Conservation (phyloP, 495 filamentous ascomycete species). For the Neurospora sp. region DNA sequence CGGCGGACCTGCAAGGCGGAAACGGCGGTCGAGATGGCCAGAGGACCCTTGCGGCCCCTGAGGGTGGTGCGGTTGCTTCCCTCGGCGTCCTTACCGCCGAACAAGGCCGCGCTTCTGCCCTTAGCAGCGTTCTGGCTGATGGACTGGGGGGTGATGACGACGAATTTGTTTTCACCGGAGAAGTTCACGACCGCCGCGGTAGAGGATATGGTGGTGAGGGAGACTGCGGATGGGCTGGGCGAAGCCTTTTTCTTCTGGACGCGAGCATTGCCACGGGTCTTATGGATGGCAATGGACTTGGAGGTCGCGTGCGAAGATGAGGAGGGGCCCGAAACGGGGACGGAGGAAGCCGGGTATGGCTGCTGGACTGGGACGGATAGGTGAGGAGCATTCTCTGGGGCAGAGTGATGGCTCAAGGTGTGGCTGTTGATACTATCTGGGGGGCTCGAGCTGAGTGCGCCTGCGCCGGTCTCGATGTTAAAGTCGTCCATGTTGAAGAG, state of each 20-base stretch:
- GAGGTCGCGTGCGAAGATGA: not conserved
- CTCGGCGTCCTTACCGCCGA: not conserved
- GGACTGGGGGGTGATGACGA: slow-evolving; percentile 36
- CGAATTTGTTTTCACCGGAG: slow-evolving; percentile 24
- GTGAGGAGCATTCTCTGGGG: not conserved
- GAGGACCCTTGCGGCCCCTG: slow-evolving; percentile 36
- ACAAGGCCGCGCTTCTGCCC: slow-evolving; percentile 18
- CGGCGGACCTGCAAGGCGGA: slow-evolving; percentile 36
- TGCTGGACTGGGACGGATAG: not conserved
- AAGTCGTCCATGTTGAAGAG: not conserved
- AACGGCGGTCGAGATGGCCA: slow-evolving; percentile 36
- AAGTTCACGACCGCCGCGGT: not conserved
- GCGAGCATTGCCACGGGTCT: slow-evolving; percentile 4
- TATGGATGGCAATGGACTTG: not conserved
- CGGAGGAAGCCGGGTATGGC: not conserved
- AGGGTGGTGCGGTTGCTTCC: slow-evolving; percentile 24
- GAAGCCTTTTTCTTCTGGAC: slow-evolving; percentile 28
- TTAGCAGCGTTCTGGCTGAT: slow-evolving; percentile 32
- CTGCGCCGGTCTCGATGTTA: not conserved
- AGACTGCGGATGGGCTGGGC: not conserved
- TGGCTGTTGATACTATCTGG: not conserved
- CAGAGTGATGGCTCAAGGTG: not conserved
- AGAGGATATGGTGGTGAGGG: not conserved
- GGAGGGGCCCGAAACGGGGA: not conserved
- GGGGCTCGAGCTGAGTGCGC: not conserved